Base-by-base conservation (phyloP, 31 red algal species). In the Endocladia muricata region DNA sequence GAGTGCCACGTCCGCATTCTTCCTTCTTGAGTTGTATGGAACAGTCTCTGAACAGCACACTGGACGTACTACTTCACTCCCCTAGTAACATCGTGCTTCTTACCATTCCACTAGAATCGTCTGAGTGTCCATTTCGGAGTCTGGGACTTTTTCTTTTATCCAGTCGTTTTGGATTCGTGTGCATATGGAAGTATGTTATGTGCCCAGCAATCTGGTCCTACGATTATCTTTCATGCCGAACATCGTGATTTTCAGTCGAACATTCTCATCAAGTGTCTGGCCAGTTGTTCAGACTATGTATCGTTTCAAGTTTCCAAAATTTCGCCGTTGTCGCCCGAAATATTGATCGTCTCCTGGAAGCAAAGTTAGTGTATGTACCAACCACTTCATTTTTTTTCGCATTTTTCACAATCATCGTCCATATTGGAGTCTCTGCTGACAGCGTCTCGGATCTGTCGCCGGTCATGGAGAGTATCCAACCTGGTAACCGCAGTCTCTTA, bases 21-120 rank as follows among this genome's bases (percentile, higher is more conserved):
- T 11, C 32, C 74, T 68, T 78, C 4, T 23, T 41, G 23, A 15
- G 9, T 9, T 6, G 25, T 25, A 42, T 43, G 37, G 6, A 25
- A 25, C 13, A 9, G 32, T 41, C 26, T 41, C 36, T 7, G 32
- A 25, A 40, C 38, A 9, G 38, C 26, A 41, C 65, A 70, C 26
- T 11, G 11, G 15, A 70, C 8, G 36, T 36, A 70, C 33, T 70
- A 6, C 36, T 37, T 36, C 9, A 70, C 13, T 22, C 42, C 6
- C n/a, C 42, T 8, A 11, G 8, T 9, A 22, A 63, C 58, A 23
- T 31, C 28, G 8, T 23, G 8, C 28, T 63, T 7, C 58, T 9
- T 9, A 42, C 65, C 31, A 11, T 41, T 70, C 65, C 65, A 70
- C 65, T 36, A 70, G 36, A 42, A 70, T 9, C 36, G 8, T 36